Evolutionary conservation across 257 asterid species (phyloP).

Genomic region (Rhazya stricta): DNA sequence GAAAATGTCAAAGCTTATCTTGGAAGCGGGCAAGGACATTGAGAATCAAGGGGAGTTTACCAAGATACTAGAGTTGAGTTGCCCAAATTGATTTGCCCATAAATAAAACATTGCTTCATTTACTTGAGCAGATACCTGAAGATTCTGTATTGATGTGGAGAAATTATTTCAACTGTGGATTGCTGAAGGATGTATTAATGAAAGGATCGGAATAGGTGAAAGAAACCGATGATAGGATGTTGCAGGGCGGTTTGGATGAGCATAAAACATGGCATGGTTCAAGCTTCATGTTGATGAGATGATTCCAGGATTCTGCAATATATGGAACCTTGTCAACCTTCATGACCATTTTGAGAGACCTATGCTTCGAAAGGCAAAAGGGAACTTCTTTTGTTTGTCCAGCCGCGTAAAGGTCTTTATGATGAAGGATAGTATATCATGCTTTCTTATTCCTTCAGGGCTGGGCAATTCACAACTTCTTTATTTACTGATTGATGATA

Average conservation of each 20-base stretch:
- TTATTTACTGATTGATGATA: too few species aligned
- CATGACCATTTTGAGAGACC: constrained; percentile 5
- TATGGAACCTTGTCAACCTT: neutral
- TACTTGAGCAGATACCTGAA: constrained; percentile 10
- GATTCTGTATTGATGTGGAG: neutral
- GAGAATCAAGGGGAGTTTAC: neutral
- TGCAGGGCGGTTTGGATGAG: constrained; percentile 5
- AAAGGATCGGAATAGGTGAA: neutral
- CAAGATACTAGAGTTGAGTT: constrained; percentile 8
- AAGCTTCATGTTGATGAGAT: neutral
- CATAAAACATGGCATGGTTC: neutral
- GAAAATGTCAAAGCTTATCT: neutral
- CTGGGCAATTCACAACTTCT: neutral
- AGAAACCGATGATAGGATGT: constrained; percentile 12
- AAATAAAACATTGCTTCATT: constrained; percentile 14
- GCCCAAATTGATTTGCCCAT: constrained; percentile 12
- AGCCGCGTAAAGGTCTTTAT: neutral
- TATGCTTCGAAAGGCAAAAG: constrained; percentile 7
- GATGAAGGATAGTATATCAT: neutral
- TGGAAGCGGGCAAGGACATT: neutral
- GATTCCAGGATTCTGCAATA: neutral
- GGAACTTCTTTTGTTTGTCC: neutral
- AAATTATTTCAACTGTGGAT: constrained; percentile 16
- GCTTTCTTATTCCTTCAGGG: neutral
- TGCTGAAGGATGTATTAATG: neutral